A percentile compares a stretch with the other conserved stretches of the same genome.
phyloP scores from a whole-genome alignment of 345 rosid species.

The Citrus sp. region DNA sequence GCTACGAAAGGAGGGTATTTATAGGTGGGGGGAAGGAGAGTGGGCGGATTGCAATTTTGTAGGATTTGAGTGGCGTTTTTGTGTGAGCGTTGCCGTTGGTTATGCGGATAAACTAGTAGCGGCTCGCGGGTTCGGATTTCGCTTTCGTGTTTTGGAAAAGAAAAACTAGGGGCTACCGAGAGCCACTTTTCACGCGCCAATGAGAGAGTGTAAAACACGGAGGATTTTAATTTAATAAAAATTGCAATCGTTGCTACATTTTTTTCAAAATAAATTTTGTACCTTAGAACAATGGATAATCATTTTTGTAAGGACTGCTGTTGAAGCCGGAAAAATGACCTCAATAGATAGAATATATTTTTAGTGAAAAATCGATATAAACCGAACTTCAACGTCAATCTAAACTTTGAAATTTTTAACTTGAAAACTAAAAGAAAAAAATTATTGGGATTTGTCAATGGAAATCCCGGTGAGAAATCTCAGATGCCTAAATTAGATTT shows the following conservation, averaged over 20 bases:
- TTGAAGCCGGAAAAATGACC: no score
- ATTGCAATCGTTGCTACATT: no score
- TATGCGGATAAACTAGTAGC: neutral
- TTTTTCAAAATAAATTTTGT: neutral
- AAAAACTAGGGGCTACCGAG: neutral
- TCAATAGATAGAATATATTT: no score
- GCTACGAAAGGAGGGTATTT: neutral
- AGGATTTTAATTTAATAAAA: neutral
- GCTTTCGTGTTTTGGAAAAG: no score
- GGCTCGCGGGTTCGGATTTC: neutral
- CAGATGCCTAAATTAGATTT: no score
- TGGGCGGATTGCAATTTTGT: neutral
- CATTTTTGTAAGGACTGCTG: no score
- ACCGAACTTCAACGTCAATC: fast-evolving
- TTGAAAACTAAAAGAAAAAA: no score
- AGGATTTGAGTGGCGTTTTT: neutral
- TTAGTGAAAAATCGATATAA: no score
- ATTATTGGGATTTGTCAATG: fast-evolving
- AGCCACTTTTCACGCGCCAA: neutral
- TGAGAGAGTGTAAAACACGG: neutral
- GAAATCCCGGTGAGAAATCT: fast-evolving
- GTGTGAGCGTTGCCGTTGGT: neutral
- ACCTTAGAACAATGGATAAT: no score
- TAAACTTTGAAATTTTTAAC: no score
- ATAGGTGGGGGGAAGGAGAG: neutral